Conservation (phyloP, 257 asterid genomes). For the Euphrasia confusa region DNA sequence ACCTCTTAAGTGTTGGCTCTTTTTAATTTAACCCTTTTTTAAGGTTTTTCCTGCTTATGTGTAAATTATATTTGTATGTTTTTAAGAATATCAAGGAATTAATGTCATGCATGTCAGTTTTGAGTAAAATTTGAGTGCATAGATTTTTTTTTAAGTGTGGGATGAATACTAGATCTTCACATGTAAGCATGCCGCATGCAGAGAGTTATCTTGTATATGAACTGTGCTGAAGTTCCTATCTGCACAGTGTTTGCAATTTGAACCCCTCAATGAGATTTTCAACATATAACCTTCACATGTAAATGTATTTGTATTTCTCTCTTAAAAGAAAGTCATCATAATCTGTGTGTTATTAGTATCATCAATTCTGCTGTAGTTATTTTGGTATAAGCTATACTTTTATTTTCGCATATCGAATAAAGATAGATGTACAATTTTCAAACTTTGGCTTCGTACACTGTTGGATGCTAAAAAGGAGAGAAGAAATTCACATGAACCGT, state of each 20-base stretch:
- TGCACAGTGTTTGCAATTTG: slow-evolving; percentile 16
- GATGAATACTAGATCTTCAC: neutral
- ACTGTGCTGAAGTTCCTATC: neutral
- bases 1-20: neutral
- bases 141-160: slow-evolving; percentile 1
- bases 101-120: neutral
- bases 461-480: slow-evolving; percentile 16
- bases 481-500: too few species aligned
- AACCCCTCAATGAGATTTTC: neutral
- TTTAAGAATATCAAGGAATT: slow-evolving; percentile 8
- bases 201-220: neutral
- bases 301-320: slow-evolving; percentile 1
- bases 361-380: neutral
- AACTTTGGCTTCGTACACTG: slow-evolving; percentile 18
- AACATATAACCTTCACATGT: neutral
- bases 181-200: neutral
- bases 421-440: neutral
- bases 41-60: neutral
- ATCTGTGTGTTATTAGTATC: slow-evolving; percentile 9
- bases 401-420: slow-evolving; percentile 14
- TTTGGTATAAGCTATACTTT: slow-evolving; percentile 2
- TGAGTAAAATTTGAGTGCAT: neutral
- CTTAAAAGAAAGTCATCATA: neutral
- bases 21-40: neutral
- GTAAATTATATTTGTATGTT: neutral